phyloP scores from a whole-genome alignment of 2,329 filamentous ascomycete species.

The Whalleya microplaca region DNA sequence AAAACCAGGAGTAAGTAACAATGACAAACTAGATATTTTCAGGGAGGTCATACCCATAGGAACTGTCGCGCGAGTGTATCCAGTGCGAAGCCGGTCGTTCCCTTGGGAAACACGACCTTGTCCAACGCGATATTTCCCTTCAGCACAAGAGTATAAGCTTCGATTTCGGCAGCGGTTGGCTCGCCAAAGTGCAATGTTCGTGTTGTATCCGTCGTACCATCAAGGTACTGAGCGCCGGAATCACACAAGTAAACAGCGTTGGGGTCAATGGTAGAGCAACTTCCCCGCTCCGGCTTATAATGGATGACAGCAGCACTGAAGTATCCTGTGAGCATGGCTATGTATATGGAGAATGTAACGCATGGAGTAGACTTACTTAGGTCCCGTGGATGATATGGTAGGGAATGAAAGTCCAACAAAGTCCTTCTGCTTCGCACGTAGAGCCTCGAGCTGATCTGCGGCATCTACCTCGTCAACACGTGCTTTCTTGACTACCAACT shows the following conservation, averaged over 20 bases:
- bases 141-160: slow-evolving; percentile 89
- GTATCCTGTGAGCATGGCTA: slow-evolving; percentile 13
- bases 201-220: slow-evolving; percentile 96
- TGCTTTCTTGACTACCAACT: slow-evolving; percentile 74
- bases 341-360: neutral
- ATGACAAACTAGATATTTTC: neutral
- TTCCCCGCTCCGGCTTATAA: slow-evolving; percentile 85
- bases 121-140: slow-evolving; percentile 94
- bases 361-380: slow-evolving; percentile 56
- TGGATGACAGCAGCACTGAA: slow-evolving; percentile 90
- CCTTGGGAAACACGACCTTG: slow-evolving; percentile 86
- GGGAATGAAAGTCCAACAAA: slow-evolving; percentile 93
- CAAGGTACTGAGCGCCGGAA: slow-evolving; percentile 93
- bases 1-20: slow-evolving; percentile 12
- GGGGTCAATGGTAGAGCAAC: slow-evolving; percentile 82
- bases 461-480: slow-evolving; percentile 84
- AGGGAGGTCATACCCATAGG: slow-evolving; percentile 71
- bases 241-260: slow-evolving; percentile 91
- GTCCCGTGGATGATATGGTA: slow-evolving; percentile 92
- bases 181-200: slow-evolving; percentile 89
- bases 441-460: slow-evolving; percentile 85
- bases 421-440: slow-evolving; percentile 68
- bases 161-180: slow-evolving; percentile 81
- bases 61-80: slow-evolving; percentile 88
- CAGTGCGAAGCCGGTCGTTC: slow-evolving; percentile 89